Conservation (phyloP, 2,329 filamentous ascomycete genomes). For the Colletotrichum coccodes region DNA sequence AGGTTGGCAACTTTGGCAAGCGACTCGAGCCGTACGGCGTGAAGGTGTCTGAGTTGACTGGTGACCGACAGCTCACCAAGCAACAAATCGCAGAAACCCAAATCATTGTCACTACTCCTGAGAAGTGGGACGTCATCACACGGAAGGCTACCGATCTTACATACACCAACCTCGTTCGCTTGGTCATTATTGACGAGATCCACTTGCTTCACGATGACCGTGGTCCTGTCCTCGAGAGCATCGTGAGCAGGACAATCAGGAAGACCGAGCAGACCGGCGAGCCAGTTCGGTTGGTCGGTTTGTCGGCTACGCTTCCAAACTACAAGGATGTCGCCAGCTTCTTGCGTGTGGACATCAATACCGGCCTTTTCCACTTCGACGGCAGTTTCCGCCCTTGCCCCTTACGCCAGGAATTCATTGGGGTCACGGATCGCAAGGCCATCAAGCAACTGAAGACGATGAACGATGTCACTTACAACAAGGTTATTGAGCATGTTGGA, state of each 20-base stretch:
- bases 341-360: slow-evolving; percentile 85
- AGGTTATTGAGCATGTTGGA: slow-evolving; percentile 96
- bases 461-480: slow-evolving; percentile 99
- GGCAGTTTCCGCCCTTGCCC: slow-evolving; percentile 94
- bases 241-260: slow-evolving; percentile 93
- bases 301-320: slow-evolving; percentile 96
- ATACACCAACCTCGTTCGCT: slow-evolving; percentile 95
- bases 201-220: slow-evolving; percentile 97
- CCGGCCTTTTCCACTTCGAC: slow-evolving; percentile 96
- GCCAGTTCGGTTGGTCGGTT: slow-evolving; percentile 87
- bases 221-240: slow-evolving; percentile 95
- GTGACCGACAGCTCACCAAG: slow-evolving; percentile 97
- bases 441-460: slow-evolving; percentile 99
- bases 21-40: slow-evolving; percentile 92
- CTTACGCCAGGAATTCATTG: slow-evolving; percentile 95
- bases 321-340: slow-evolving; percentile 97
- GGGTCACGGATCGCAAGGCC: slow-evolving; percentile 95
- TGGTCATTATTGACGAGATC: slow-evolving; percentile 98
- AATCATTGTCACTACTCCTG: slow-evolving; percentile 96
- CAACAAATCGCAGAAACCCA: slow-evolving; percentile 98
- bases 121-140: slow-evolving; percentile 99
- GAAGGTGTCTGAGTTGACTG: slow-evolving; percentile 92
- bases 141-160: slow-evolving; percentile 96
- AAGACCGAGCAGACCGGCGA: slow-evolving; percentile 95
- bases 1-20: slow-evolving; percentile 97